Conservation (phyloP, 345 rosid species). For the Syzygium oleosum region DNA sequence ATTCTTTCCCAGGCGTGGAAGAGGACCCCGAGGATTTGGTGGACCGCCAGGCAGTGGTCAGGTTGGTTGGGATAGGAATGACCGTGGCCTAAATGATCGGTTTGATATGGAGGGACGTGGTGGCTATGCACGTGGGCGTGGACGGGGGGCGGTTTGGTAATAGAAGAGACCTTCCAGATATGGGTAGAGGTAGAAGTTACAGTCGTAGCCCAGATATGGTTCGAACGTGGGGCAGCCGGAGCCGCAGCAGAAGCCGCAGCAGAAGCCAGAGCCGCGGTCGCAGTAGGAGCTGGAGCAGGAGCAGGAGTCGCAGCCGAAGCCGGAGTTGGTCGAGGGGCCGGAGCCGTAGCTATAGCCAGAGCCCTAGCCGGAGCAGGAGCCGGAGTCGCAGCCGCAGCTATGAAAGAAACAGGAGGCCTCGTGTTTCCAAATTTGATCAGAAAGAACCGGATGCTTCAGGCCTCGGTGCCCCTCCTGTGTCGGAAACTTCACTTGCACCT, state of each 20-base stretch:
- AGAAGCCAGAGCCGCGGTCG: constrained; percentile 32
- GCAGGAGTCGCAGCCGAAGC: constrained; percentile 36
- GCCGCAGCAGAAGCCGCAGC: constrained; percentile 30
- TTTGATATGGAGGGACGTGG: constrained; percentile 57
- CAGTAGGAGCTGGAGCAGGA: constrained; percentile 35
- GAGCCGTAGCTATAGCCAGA: constrained; percentile 12
- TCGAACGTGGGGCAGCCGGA: constrained; percentile 40
- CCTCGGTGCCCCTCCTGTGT: constrained; percentile 13
- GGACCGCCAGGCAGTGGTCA: constrained; percentile 22
- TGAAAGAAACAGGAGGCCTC: constrained; percentile 42
- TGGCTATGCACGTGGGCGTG: constrained; percentile 35
- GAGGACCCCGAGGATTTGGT: constrained; percentile 59
- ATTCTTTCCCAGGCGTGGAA: constrained; percentile 50
- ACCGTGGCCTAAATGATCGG: constrained; percentile 42
- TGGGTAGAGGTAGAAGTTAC: constrained; percentile 52
- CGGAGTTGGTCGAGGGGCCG: constrained; percentile 48
- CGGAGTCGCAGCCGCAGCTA: constrained; percentile 29
- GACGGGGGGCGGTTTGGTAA: constrained; percentile 66
- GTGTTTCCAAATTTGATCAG: constrained; percentile 6
- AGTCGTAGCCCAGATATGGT: constrained; percentile 75
- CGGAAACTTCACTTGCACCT: constrained; percentile 11
- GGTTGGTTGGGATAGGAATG: neutral
- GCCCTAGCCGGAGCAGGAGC: constrained; percentile 19
- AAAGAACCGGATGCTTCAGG: constrained; percentile 16
- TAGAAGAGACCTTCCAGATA: constrained; percentile 47